These are phyloP conservation scores for Aureobasidium mangrovei DNA, from an alignment of 2,329 filamentous ascomycete species.

Conservation along the genomic window DNA sequence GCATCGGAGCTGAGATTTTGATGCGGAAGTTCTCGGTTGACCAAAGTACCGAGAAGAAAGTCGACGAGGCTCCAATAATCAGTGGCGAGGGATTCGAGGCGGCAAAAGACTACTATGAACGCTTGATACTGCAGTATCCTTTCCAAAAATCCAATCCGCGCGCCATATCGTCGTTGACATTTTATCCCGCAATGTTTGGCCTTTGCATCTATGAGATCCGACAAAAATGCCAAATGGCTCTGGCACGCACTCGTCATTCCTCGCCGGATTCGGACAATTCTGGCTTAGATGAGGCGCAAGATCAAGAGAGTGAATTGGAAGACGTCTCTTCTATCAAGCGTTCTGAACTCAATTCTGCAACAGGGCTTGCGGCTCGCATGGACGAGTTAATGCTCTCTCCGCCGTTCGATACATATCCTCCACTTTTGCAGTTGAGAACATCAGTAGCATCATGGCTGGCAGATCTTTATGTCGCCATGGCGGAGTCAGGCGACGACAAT, in stretches of 20 bases:
- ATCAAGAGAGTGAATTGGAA: conserved; percentile 9
- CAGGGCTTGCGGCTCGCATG: conserved; percentile 58
- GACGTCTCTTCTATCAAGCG: conserved; percentile 10
- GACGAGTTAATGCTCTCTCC: conserved; percentile 60
- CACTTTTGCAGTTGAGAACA: conserved; percentile 61
- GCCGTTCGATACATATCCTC: conserved; percentile 59
- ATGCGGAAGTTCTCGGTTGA: conserved; percentile 42
- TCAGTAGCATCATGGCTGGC: conserved; percentile 68
- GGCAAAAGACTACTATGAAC: conserved; percentile 64
- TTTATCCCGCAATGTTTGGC: conserved; percentile 72
- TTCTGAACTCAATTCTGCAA: conserved; percentile 48
- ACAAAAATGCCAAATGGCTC: conserved; percentile 44
- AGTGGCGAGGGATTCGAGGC: conserved; percentile 43
- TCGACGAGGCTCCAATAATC: conserved; percentile 17
- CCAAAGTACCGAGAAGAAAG: not conserved
- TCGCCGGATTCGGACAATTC: conserved; percentile 14
- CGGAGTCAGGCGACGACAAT: not conserved
- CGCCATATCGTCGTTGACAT: conserved; percentile 58
- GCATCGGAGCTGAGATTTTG: conserved; percentile 74
- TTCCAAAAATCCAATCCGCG: conserved; percentile 54
- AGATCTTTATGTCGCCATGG: conserved; percentile 45
- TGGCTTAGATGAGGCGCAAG: conserved; percentile 15
- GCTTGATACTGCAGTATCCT: conserved; percentile 67
- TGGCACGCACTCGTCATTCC: conserved; percentile 29
- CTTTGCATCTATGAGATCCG: conserved; percentile 72